Conservation (phyloP, 768 basidiomycete genomes). For the Lactarius hatsudake region DNA sequence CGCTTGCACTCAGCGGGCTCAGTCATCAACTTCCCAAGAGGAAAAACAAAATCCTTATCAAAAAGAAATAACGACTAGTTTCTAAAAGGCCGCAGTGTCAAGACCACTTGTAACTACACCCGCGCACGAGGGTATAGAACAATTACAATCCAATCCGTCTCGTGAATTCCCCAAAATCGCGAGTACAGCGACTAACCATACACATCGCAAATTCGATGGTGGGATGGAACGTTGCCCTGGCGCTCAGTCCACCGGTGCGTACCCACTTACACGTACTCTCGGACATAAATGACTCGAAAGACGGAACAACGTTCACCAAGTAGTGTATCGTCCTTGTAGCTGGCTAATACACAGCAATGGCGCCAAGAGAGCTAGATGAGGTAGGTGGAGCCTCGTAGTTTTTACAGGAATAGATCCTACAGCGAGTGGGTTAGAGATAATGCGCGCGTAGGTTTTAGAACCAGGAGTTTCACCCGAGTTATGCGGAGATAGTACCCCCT, state of each 20-base stretch:
- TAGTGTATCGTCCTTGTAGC: background rate
- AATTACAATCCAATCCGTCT: background rate
- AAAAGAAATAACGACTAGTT: background rate
- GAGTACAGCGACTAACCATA: conserved; percentile 9
- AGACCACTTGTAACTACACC: background rate
- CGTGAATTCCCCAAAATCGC: background rate
- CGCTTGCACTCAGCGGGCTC: background rate
- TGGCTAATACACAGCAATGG: background rate
- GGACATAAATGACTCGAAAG: background rate
- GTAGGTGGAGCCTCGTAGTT: background rate
- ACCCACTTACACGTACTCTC: background rate
- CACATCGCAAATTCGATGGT: conserved; percentile 14
- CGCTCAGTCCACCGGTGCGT: background rate
- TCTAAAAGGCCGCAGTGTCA: background rate
- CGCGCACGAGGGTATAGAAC: background rate
- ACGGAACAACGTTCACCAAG: background rate
- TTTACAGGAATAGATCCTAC: background rate
- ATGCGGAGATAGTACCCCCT: background rate
- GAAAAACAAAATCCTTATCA: background rate
- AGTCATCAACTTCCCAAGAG: background rate
- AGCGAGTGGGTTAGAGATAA: background rate
- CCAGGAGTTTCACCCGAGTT: background rate
- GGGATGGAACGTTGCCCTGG: background rate
- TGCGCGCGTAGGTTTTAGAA: background rate
- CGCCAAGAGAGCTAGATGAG: background rate